Percentiles rank a stretch among this genome's conserved stretches.
Evolutionary conservation across 495 filamentous ascomycete species (phyloP).

Genomic region (Penicillium odoratum): DNA sequence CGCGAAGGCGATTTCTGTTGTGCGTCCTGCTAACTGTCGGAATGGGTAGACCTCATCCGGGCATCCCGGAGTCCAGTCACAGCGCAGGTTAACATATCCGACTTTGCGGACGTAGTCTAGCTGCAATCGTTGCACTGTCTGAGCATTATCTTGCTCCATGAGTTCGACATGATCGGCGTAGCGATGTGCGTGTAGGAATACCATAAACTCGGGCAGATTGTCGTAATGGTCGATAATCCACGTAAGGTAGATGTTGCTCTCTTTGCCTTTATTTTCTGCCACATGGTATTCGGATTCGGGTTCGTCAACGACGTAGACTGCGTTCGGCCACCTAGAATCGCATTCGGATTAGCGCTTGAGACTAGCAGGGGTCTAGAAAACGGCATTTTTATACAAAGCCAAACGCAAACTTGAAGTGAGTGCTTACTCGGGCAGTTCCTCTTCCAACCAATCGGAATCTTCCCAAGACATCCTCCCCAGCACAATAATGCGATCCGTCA

Average conservation of each 20-base stretch:
- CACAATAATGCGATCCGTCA: conserved; percentile 37
- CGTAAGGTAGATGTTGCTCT: conserved; percentile 50
- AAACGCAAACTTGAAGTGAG: background rate
- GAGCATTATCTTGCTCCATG: conserved; percentile 43
- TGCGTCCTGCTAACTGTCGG: conserved; percentile 21
- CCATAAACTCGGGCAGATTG: conserved; percentile 45
- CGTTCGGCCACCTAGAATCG: conserved; percentile 40
- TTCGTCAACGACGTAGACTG: conserved; percentile 63
- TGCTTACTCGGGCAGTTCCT: conserved; percentile 42
- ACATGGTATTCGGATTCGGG: conserved; percentile 41
- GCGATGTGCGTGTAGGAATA: conserved; percentile 52
- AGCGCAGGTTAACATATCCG: conserved; percentile 54
- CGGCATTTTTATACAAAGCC: background rate
- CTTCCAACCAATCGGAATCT: conserved; percentile 40
- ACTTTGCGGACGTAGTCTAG: conserved; percentile 40
- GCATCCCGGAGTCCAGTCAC: conserved; percentile 47
- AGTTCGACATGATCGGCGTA: conserved; percentile 45
- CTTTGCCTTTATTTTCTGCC: conserved; percentile 48
- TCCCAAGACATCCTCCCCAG: conserved; percentile 40
- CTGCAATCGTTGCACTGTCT: conserved; percentile 37
- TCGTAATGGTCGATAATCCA: conserved; percentile 54
- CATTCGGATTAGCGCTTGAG: background rate
- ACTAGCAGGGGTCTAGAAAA: background rate
- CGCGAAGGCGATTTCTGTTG: conserved; percentile 29
- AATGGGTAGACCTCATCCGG: conserved; percentile 42